Evolutionary conservation across 2,329 filamentous ascomycete genomes (phyloP).

Genomic region (Rhytidhysteron rufulum): DNA sequence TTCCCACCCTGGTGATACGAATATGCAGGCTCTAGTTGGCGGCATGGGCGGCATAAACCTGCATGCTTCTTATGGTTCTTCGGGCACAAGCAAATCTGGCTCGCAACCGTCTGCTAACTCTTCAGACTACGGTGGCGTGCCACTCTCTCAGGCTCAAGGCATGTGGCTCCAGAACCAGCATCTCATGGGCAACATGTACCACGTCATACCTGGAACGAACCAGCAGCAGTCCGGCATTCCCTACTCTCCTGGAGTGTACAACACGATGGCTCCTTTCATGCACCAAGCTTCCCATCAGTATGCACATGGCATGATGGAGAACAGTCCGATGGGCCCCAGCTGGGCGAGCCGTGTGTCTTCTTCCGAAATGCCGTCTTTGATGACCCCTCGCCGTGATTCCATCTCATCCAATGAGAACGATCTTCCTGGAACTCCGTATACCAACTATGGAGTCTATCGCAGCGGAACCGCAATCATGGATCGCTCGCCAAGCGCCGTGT

Average conservation of each 20-base stretch:
- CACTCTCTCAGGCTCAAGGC: conserved; percentile 32
- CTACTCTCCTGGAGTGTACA: conserved; percentile 43
- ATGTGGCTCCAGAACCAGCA: conserved; percentile 37
- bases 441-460: conserved; percentile 42
- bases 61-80: conserved; percentile 29
- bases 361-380: conserved; percentile 46
- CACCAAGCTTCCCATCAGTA: conserved; percentile 43
- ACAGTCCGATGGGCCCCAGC: conserved; percentile 42
- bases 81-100: conserved; percentile 27
- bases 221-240: conserved; percentile 29
- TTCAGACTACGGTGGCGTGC: conserved; percentile 31
- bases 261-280: conserved; percentile 41
- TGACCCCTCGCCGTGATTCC: conserved; percentile 50
- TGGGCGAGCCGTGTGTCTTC: conserved; percentile 46
- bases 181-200: conserved; percentile 30
- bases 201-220: conserved; percentile 25
- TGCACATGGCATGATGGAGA: conserved; percentile 40
- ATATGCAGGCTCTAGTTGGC: conserved; percentile 29
- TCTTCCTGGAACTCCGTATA: conserved; percentile 46
- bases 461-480: conserved; percentile 46
- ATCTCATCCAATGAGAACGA: conserved; percentile 52
- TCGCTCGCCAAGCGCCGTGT: conserved; percentile 47
- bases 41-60: conserved; percentile 35
- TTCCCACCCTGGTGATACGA: conserved; percentile 22
- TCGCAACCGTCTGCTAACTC: conserved; percentile 29